Evolutionary conservation across 805 yeast genomes (phyloP).

Genomic region (Pichia paraexigua): DNA sequence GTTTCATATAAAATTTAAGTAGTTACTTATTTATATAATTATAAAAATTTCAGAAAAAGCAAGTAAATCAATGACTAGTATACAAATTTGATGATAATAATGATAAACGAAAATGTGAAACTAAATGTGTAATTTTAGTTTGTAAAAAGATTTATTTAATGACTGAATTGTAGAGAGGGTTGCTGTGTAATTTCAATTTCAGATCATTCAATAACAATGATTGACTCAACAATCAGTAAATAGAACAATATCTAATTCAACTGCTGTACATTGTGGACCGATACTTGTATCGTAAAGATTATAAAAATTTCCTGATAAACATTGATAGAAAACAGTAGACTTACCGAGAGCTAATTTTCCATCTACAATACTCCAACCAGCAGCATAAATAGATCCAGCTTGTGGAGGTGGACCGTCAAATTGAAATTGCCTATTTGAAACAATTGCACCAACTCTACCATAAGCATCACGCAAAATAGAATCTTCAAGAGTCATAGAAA

Average conservation of each 20-base stretch:
- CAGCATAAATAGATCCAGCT: conserved; percentile 63
- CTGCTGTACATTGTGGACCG: conserved; percentile 56
- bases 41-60: background rate
- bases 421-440: conserved; percentile 76
- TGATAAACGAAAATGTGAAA: background rate
- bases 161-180: background rate
- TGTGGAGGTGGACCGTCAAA: conserved; percentile 80
- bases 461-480: conserved; percentile 47
- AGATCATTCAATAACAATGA: background rate
- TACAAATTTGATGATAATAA: background rate
- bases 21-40: background rate
- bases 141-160: background rate
- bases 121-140: background rate
- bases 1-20: background rate
- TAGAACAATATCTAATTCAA: conserved; percentile 51
- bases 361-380: conserved; percentile 53
- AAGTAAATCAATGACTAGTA: background rate
- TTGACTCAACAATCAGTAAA: conserved; percentile 40
- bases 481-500: conserved; percentile 46
- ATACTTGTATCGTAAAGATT: conserved; percentile 62
- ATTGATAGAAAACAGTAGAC: conserved; percentile 58
- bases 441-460: conserved; percentile 72
- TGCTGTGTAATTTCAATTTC: background rate
- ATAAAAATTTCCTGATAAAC: conserved; percentile 70
- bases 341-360: conserved; percentile 61